Percentiles rank a stretch among this genome's conserved stretches.
phyloP scores from a whole-genome alignment of 805 yeast species.

The Barnettozyma pratensis region DNA sequence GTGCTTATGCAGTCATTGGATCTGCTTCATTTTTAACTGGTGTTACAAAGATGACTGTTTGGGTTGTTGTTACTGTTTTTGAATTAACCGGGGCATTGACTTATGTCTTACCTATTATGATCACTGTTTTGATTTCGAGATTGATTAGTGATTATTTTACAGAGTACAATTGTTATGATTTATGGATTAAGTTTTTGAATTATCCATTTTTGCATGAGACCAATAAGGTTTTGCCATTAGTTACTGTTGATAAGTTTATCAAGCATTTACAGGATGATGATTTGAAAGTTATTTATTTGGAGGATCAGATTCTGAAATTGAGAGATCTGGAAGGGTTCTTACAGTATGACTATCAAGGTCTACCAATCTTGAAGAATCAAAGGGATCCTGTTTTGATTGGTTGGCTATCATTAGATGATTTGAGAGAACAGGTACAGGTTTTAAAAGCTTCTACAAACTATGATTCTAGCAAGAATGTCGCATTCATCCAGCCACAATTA shows the following conservation, averaged over 20 bases:
- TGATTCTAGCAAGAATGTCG: slow-evolving; percentile 6
- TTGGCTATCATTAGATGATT: slow-evolving; percentile 35
- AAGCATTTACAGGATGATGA: slow-evolving; percentile 26
- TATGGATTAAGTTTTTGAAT: slow-evolving; percentile 38
- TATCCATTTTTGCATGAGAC: slow-evolving; percentile 40
- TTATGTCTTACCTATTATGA: slow-evolving; percentile 81
- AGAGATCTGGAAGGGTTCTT: slow-evolving; percentile 22
- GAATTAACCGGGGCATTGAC: slow-evolving; percentile 84
- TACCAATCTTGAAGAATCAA: slow-evolving; percentile 38
- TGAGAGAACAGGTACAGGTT: slow-evolving; percentile 27
- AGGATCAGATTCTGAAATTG: slow-evolving; percentile 26
- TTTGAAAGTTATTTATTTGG: slow-evolving; percentile 26
- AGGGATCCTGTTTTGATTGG: slow-evolving; percentile 35
- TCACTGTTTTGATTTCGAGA: slow-evolving; percentile 71
- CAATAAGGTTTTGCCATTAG: slow-evolving; percentile 35
- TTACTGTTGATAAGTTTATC: slow-evolving; percentile 32
- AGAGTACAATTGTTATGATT: slow-evolving; percentile 60
- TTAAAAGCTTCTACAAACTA: not conserved
- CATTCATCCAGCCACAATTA: slow-evolving; percentile 1
- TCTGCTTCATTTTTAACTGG: slow-evolving; percentile 82
- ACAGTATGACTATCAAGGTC: slow-evolving; percentile 29
- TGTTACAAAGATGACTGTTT: slow-evolving; percentile 71
- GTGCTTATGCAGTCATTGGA: slow-evolving; percentile 85
- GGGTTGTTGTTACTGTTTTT: slow-evolving; percentile 74
- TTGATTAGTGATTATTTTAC: slow-evolving; percentile 62